Evolutionary conservation across 2,329 filamentous ascomycete species (phyloP).

Genomic region (Lithohypha guttulata): DNA sequence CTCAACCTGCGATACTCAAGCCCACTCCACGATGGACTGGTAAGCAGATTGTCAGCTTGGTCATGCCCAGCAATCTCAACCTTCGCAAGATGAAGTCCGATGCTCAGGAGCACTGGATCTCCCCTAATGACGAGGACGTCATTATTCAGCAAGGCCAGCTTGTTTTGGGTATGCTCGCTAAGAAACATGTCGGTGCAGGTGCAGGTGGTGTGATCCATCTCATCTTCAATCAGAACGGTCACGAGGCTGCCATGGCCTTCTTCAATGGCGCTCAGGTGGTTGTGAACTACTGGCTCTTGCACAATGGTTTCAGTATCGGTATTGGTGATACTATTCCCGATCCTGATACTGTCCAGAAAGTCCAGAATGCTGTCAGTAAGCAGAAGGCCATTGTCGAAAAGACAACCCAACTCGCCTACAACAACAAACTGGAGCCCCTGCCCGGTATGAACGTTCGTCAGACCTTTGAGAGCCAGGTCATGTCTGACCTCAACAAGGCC

Average conservation of each 20-base stretch:
- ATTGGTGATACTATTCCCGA: slow-evolving; percentile 98
- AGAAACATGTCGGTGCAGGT: slow-evolving; percentile 87
- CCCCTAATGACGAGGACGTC: slow-evolving; percentile 64
- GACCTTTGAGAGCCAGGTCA: slow-evolving; percentile 95
- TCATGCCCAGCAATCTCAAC: slow-evolving; percentile 79
- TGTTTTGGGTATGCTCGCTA: slow-evolving; percentile 80
- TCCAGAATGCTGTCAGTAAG: slow-evolving; percentile 68
- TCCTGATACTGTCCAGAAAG: slow-evolving; percentile 67
- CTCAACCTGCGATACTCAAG: slow-evolving; percentile 85
- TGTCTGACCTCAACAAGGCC: slow-evolving; percentile 83
- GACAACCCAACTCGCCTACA: slow-evolving; percentile 67
- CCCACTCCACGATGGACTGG: slow-evolving; percentile 91
- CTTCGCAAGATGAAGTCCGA: slow-evolving; percentile 51
- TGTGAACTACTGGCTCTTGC: slow-evolving; percentile 92
- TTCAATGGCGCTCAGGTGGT: slow-evolving; percentile 92
- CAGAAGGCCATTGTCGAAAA: slow-evolving; percentile 72
- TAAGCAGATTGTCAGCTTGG: slow-evolving; percentile 93
- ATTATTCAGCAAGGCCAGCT: slow-evolving; percentile 79
- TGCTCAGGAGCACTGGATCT: slow-evolving; percentile 47
- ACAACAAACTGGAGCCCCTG: slow-evolving; percentile 78
- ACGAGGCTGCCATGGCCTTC: slow-evolving; percentile 78
- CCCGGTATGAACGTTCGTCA: slow-evolving; percentile 98
- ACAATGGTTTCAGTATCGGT: slow-evolving; percentile 94
- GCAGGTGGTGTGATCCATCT: slow-evolving; percentile 88
- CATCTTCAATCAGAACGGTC: slow-evolving; percentile 88